phyloP scores from a whole-genome alignment of 2,329 filamentous ascomycete species.

The Curvularia lunata region DNA sequence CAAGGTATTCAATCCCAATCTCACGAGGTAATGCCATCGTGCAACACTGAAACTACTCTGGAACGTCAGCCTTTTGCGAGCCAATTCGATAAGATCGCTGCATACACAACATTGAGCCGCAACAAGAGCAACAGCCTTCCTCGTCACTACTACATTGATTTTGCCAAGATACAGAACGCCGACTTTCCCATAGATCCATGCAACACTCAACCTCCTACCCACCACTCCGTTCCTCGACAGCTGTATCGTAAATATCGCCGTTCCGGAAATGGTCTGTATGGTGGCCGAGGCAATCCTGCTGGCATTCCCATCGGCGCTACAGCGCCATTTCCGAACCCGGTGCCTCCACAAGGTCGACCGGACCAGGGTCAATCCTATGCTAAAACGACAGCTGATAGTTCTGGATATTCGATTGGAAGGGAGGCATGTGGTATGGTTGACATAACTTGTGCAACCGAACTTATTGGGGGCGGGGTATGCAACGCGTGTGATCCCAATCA shows the following conservation, averaged over 20 bases:
- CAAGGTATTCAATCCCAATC: background rate
- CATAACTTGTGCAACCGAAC: slow-evolving; percentile 8
- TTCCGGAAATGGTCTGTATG: slow-evolving; percentile 35
- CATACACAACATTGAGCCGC: slow-evolving; percentile 15
- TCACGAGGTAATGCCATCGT: background rate
- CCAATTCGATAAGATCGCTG: slow-evolving; percentile 25
- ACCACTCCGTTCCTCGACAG: slow-evolving; percentile 9
- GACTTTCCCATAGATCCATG: slow-evolving; percentile 7
- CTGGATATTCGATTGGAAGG: slow-evolving; percentile 7
- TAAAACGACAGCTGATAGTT: background rate
- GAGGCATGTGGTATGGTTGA: slow-evolving; percentile 12
- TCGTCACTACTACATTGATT: slow-evolving; percentile 11
- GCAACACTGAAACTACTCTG: background rate
- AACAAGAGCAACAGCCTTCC: slow-evolving; percentile 7
- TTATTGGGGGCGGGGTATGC: slow-evolving; percentile 8
- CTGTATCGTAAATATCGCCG: slow-evolving; percentile 6
- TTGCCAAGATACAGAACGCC: slow-evolving; percentile 25
- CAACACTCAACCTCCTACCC: background rate
- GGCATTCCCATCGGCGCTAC: slow-evolving; percentile 43
- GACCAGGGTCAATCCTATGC: background rate
- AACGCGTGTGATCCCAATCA: slow-evolving; percentile 14
- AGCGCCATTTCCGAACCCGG: slow-evolving; percentile 39
- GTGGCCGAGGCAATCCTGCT: slow-evolving; percentile 14
- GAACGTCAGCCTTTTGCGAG: slow-evolving; percentile 14
- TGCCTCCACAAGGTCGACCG: slow-evolving; percentile 32